Evolutionary conservation across 1,139 yeast genomes (phyloP).

Genomic region (Dujonia santamariae): DNA sequence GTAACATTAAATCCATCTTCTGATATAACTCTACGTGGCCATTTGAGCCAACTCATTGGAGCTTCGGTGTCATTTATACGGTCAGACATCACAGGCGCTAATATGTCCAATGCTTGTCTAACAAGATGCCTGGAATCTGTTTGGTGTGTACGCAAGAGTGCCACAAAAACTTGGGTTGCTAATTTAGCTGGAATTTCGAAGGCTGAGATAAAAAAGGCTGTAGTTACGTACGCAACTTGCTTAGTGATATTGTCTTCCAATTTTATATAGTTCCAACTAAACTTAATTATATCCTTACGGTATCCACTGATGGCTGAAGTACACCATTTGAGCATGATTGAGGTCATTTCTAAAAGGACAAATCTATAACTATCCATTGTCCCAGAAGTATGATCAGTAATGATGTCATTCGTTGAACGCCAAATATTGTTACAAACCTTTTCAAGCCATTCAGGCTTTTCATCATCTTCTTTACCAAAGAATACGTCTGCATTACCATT

Average conservation of each 20-base stretch:
- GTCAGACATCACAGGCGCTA: slow-evolving; percentile 85
- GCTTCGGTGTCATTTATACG: slow-evolving; percentile 59
- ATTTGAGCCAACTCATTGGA: slow-evolving; percentile 80
- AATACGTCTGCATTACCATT: slow-evolving; percentile 50
- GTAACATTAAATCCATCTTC: slow-evolving; percentile 85
- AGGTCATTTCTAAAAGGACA: slow-evolving; percentile 78
- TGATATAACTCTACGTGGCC: slow-evolving; percentile 90
- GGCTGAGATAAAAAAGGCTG: slow-evolving; percentile 80
- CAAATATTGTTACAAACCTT: slow-evolving; percentile 65
- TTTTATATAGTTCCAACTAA: slow-evolving; percentile 91
- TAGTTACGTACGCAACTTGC: slow-evolving; percentile 89
- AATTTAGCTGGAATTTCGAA: slow-evolving; percentile 89
- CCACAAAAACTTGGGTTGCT: slow-evolving; percentile 90
- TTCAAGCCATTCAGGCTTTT: slow-evolving; percentile 59
- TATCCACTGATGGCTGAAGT: slow-evolving; percentile 59
- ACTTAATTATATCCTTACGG: slow-evolving; percentile 84
- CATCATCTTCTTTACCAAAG: slow-evolving; percentile 28
- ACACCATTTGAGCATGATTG: slow-evolving; percentile 69
- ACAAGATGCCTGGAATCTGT: slow-evolving; percentile 83
- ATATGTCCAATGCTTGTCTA: slow-evolving; percentile 78
- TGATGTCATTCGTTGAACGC: slow-evolving; percentile 58
- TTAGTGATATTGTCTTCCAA: slow-evolving; percentile 87
- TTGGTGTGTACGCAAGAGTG: slow-evolving; percentile 80
- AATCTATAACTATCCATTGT: slow-evolving; percentile 72
- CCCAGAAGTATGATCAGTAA: slow-evolving; percentile 62